Evolutionary conservation across 148 eudicot species (phyloP).

Genomic region (Bassia scoparia): DNA sequence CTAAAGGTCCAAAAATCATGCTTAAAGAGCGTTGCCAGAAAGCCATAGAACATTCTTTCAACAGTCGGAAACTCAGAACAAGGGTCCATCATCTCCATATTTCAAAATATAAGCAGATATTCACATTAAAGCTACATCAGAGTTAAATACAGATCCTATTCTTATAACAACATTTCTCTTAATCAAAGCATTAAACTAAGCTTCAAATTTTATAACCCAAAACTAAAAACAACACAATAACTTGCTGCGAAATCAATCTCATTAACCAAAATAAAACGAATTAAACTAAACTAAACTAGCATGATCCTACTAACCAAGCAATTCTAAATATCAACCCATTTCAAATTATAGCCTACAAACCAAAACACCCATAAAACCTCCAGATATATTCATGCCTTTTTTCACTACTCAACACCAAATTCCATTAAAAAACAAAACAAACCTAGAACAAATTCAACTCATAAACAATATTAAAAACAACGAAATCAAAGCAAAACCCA

Average conservation of each 20-base stretch:
- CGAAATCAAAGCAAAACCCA: background rate
- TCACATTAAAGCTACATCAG: no score
- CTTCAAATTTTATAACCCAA: background rate
- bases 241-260: no score
- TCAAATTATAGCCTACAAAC: background rate
- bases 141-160: no score
- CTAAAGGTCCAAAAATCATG: background rate
- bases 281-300: background rate
- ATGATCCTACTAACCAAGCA: background rate
- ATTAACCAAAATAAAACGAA: background rate
- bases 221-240: background rate
- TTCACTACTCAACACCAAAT: background rate
- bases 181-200: no score
- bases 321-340: background rate
- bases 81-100: no score
- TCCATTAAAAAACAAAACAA: background rate
- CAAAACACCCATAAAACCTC: background rate
- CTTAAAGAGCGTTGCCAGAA: background rate
- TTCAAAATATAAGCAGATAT: no score
- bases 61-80: background rate
- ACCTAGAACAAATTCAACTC: slow-evolving; percentile 2
- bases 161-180: no score
- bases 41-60: background rate
- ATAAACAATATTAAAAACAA: background rate
- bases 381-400: background rate